These are phyloP conservation scores for Colletotrichum melonis DNA, from an alignment of 2,329 filamentous ascomycete genomes.

Conservation along the genomic window DNA sequence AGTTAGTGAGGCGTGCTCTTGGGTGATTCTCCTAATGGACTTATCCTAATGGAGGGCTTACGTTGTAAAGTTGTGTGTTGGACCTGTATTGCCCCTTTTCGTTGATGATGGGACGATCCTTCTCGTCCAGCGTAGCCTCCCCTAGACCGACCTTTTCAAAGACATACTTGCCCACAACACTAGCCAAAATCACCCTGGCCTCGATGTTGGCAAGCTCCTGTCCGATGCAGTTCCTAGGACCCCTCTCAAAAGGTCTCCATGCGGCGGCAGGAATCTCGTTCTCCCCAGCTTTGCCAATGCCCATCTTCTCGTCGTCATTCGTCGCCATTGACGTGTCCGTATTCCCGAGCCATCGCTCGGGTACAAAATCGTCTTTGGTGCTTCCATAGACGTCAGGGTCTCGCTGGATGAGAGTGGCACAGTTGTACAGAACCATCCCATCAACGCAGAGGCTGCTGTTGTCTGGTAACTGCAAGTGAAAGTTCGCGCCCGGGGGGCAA, in stretches of 20 bases:
- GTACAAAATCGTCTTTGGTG: constrained; percentile 48
- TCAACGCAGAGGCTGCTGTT: constrained; percentile 45
- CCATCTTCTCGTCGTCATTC: constrained; percentile 30
- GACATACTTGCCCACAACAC: constrained; percentile 35
- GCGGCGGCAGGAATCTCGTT: constrained; percentile 47
- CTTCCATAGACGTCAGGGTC: constrained; percentile 49
- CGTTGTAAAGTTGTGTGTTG: constrained; percentile 34
- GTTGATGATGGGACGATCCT: constrained; percentile 29
- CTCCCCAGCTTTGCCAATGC: constrained; percentile 5
- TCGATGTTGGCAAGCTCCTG: constrained; percentile 68
- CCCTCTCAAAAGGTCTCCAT: constrained; percentile 65
- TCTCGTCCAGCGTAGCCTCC: constrained; percentile 29
- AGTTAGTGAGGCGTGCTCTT: neutral
- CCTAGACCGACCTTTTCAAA: constrained; percentile 37
- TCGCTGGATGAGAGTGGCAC: constrained; percentile 48
- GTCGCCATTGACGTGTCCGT: constrained; percentile 40
- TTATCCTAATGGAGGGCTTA: constrained; percentile 1
- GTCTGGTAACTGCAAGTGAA: constrained; percentile 43
- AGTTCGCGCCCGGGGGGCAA: constrained; percentile 40
- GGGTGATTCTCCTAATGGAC: no score
- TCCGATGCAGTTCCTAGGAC: constrained; percentile 65
- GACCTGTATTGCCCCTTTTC: constrained; percentile 34
- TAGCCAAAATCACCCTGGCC: constrained; percentile 58
- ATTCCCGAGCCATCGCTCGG: constrained; percentile 53
- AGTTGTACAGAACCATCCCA: constrained; percentile 49